These are phyloP conservation scores for Phylloporus sp. DNA, from an alignment of 768 basidiomycete genomes.

Conservation along the genomic window DNA sequence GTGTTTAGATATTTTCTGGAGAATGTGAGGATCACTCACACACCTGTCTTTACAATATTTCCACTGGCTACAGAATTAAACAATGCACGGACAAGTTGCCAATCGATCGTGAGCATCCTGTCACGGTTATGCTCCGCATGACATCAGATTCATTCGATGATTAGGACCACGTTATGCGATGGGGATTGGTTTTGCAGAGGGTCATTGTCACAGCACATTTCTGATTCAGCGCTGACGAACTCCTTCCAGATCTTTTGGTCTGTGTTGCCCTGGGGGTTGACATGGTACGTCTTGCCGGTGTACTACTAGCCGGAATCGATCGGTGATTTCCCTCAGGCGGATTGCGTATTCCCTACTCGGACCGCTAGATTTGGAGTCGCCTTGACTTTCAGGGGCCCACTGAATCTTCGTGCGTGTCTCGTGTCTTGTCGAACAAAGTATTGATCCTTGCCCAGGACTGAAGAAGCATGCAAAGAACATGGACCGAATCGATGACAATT, in stretches of 20 bases:
- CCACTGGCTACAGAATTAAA: slow-evolving; percentile 51
- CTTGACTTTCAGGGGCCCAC: slow-evolving; percentile 71
- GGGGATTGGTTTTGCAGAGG: slow-evolving; percentile 92
- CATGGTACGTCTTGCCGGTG: slow-evolving; percentile 51
- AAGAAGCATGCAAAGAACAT: slow-evolving; percentile 69
- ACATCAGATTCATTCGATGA: slow-evolving; percentile 8
- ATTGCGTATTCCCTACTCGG: slow-evolving; percentile 90
- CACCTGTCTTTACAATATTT: background rate
- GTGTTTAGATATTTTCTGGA: slow-evolving; percentile 73
- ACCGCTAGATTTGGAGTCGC: slow-evolving; percentile 91
- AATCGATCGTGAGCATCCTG: slow-evolving; percentile 53
- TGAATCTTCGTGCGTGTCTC: slow-evolving; percentile 63
- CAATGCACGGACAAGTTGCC: slow-evolving; percentile 79
- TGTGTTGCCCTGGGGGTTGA: slow-evolving; percentile 91
- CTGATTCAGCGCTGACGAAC: background rate
- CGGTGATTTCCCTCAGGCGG: slow-evolving; percentile 49
- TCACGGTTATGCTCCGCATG: background rate
- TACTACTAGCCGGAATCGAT: background rate
- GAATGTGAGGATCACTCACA: slow-evolving; percentile 49
- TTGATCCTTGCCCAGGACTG: slow-evolving; percentile 33
- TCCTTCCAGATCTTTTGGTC: slow-evolving; percentile 69
- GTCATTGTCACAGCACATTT: slow-evolving; percentile 32
- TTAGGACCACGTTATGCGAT: slow-evolving; percentile 86
- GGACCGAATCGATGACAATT: slow-evolving; percentile 63
- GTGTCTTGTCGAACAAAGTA: background rate